Conservation (phyloP, 2,329 filamentous ascomycete species). For the Parafenestella ontariensis region DNA sequence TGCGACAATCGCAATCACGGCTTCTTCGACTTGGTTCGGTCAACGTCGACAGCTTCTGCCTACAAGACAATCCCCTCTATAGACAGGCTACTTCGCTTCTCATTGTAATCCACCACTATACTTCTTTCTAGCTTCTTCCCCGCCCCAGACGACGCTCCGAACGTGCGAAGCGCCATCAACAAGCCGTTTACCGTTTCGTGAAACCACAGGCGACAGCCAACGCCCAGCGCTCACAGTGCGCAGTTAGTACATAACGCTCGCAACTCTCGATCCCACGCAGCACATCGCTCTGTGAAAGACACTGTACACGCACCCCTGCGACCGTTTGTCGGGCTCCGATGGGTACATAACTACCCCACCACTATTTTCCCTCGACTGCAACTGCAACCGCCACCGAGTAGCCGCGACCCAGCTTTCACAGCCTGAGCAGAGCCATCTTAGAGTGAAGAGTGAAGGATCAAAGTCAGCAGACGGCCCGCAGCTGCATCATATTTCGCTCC, state of each 20-base stretch:
- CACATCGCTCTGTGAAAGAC: neutral
- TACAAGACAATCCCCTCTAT: neutral
- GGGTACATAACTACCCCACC: slow-evolving; percentile 33
- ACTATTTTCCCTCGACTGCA: slow-evolving; percentile 17
- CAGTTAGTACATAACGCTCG: slow-evolving; percentile 2
- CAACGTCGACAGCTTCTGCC: slow-evolving; percentile 20
- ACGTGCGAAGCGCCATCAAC: slow-evolving; percentile 17
- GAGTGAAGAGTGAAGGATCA: neutral
- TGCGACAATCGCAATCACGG: slow-evolving; percentile 27
- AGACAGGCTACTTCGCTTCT: neutral
- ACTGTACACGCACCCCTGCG: slow-evolving; percentile 1
- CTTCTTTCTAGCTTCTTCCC: neutral
- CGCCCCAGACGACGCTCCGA: slow-evolving; percentile 10
- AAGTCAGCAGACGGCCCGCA: neutral
- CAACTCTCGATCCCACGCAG: neutral
- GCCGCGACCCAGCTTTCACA: neutral
- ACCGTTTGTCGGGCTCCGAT: slow-evolving; percentile 14
- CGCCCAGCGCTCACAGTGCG: slow-evolving; percentile 8
- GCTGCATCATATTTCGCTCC: neutral
- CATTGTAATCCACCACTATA: neutral
- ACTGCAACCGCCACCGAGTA: slow-evolving; percentile 16
- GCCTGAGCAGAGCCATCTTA: neutral
- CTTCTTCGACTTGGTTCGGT: slow-evolving; percentile 33
- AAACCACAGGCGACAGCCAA: slow-evolving; percentile 11
- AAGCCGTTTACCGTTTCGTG: slow-evolving; percentile 18